A percentile compares a stretch with the other conserved stretches of the same genome.
Conservation (phyloP, 495 filamentous ascomycete genomes). For the Mycothermus thermophilus region DNA sequence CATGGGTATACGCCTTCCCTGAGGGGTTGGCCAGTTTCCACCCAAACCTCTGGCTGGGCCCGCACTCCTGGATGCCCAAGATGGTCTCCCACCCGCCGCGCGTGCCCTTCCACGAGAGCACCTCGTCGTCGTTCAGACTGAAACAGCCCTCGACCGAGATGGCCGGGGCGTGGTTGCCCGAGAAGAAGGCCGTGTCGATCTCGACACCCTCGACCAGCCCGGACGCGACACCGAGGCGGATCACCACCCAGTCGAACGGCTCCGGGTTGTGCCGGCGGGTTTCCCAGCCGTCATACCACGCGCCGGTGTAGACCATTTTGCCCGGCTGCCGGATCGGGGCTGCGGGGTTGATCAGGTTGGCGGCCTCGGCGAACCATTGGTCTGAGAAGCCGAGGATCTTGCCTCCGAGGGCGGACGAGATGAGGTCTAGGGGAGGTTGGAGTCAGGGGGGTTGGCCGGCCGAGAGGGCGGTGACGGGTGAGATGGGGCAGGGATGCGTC, state of each 20-base stretch:
- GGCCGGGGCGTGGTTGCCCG: conserved; percentile 74
- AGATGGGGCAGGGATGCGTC: no score
- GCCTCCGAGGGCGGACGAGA: conserved; percentile 60
- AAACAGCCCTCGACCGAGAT: conserved; percentile 72
- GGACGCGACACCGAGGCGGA: conserved; percentile 64
- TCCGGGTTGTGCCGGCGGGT: conserved; percentile 72
- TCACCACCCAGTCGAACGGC: conserved; percentile 72
- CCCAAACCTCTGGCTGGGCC: conserved; percentile 59
- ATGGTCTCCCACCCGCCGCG: conserved; percentile 58
- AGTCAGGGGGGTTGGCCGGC: neutral
- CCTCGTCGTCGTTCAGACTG: conserved; percentile 42
- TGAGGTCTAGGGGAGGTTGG: conserved; percentile 44
- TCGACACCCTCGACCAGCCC: conserved; percentile 68
- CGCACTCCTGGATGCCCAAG: conserved; percentile 54
- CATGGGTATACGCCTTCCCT: conserved; percentile 63
- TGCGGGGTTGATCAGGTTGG: conserved; percentile 63
- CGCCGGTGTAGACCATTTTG: conserved; percentile 71
- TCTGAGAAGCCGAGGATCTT: conserved; percentile 65
- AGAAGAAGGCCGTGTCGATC: conserved; percentile 76
- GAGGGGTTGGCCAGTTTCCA: conserved; percentile 56
- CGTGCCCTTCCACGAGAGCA: conserved; percentile 43
- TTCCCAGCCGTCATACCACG: conserved; percentile 96
- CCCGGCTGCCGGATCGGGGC: conserved; percentile 64
- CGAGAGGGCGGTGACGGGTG: no score
- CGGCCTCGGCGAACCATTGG: conserved; percentile 78